Evolutionary conservation across 2,329 filamentous ascomycete genomes (phyloP).

Genomic region (Hypoxylon rubiginosum): DNA sequence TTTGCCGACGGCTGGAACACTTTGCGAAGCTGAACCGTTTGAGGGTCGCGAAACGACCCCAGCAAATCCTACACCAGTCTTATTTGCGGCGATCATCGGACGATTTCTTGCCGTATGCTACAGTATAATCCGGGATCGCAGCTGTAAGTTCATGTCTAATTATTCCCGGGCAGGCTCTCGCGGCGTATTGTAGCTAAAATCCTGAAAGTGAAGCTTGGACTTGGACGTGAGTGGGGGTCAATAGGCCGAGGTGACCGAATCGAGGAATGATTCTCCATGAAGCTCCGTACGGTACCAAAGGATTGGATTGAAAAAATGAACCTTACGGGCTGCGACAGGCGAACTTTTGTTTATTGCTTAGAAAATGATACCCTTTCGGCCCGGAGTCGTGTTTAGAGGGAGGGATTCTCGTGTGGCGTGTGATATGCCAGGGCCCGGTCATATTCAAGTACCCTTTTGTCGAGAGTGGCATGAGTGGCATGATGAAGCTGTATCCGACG

Average conservation of each 20-base stretch:
- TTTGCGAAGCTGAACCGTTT: slow-evolving; percentile 26
- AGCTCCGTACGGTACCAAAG: slow-evolving; percentile 37
- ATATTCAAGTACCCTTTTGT: slow-evolving; percentile 34
- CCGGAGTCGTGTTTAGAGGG: slow-evolving; percentile 26
- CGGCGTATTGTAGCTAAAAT: slow-evolving; percentile 30
- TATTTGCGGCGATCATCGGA: slow-evolving; percentile 39
- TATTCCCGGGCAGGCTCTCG: slow-evolving; percentile 32
- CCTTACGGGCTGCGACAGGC: slow-evolving; percentile 14
- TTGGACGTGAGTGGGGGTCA: slow-evolving; percentile 40
- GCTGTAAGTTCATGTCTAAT: slow-evolving; percentile 39
- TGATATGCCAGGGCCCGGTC: slow-evolving; percentile 34
- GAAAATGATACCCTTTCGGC: slow-evolving; percentile 41
- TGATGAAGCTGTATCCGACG: slow-evolving; percentile 39
- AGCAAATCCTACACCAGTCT: slow-evolving; percentile 24
- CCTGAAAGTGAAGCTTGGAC: slow-evolving; percentile 39
- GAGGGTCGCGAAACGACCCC: slow-evolving; percentile 24
- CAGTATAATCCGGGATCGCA: slow-evolving; percentile 32
- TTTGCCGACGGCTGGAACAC: slow-evolving; percentile 34
- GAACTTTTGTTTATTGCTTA: slow-evolving; percentile 33
- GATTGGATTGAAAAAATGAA: slow-evolving; percentile 29
- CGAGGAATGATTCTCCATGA: slow-evolving; percentile 39
- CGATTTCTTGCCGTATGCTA: slow-evolving; percentile 34
- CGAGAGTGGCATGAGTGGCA: slow-evolving; percentile 32
- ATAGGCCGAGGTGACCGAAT: slow-evolving; percentile 35
- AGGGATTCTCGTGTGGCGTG: slow-evolving; percentile 31